Conservation (phyloP, 148 eudicot genomes). For the Heliamphora exappendiculata region DNA sequence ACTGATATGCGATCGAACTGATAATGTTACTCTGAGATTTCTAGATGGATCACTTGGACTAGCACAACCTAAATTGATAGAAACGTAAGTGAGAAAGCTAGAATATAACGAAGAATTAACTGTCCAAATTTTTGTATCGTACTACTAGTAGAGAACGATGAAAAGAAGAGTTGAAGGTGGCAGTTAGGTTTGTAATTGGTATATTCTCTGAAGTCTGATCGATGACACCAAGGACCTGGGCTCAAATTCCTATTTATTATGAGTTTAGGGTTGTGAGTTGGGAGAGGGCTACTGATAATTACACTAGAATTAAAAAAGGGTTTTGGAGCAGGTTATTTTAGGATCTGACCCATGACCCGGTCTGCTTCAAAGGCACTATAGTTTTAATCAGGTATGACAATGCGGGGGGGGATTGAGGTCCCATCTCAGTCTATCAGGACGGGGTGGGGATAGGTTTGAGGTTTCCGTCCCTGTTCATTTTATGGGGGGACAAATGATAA, state of each 20-base stretch:
- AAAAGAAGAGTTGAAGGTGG: not conserved
- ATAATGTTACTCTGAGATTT: too few relatives aligned
- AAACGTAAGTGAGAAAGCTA: not conserved
- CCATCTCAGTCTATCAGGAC: too few relatives aligned
- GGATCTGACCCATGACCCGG: too few relatives aligned
- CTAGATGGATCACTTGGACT: not conserved
- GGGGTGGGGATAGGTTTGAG: too few relatives aligned
- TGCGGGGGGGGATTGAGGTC: too few relatives aligned
- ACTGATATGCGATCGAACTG: not conserved
- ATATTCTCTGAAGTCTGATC: not conserved
- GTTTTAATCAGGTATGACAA: too few relatives aligned
- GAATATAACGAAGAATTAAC: not conserved
- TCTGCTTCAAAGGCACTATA: too few relatives aligned
- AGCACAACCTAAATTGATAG: not conserved
- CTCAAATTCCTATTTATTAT: not conserved
- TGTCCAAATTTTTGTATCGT: not conserved
- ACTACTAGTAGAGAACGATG: not conserved
- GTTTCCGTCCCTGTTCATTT: too few relatives aligned
- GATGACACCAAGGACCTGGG: not conserved
- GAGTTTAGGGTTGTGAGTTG: not conserved
- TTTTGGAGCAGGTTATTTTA: too few relatives aligned
- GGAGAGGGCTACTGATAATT: not conserved
- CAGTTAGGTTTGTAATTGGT: not conserved
- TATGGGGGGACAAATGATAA: too few relatives aligned
- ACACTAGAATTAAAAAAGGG: not conserved